Evolutionary conservation across 345 rosid species (phyloP).

Genomic region (Leavenworthia alabamica): DNA sequence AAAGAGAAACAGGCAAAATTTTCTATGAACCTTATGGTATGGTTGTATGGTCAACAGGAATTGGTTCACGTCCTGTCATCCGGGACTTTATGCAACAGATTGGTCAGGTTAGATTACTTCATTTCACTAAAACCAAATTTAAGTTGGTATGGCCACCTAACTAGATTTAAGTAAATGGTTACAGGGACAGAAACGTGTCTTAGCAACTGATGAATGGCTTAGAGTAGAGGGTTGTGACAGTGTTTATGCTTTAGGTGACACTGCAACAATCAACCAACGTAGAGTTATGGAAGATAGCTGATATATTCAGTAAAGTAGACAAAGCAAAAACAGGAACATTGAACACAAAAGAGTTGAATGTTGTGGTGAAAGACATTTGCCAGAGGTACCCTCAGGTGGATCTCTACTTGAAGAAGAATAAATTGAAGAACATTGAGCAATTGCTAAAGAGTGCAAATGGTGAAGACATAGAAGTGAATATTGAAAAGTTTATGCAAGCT

Average conservation of each 20-base stretch:
- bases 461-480: constrained; percentile 38
- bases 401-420: constrained; percentile 55
- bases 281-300: constrained; percentile 69
- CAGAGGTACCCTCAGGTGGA: constrained; percentile 78
- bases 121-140: not conserved
- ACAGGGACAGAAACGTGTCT: constrained; percentile 53
- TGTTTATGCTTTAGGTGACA: constrained; percentile 75
- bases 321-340: constrained; percentile 42
- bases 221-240: constrained; percentile 55
- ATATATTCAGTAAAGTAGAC: constrained; percentile 69
- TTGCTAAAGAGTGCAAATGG: constrained; percentile 43
- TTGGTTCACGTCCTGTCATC: constrained; percentile 64
- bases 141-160: not conserved
- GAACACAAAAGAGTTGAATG: constrained; percentile 43
- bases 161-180: not conserved
- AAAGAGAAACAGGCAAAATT: constrained; percentile 38
- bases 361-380: constrained; percentile 53
- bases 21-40: constrained; percentile 60
- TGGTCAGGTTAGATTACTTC: constrained; percentile 51
- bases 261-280: constrained; percentile 73
- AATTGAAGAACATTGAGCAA: constrained; percentile 38
- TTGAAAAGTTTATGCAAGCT: constrained; percentile 49
- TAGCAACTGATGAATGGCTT: constrained; percentile 85
- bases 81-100: constrained; percentile 69
- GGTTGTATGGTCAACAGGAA: constrained; percentile 88